Conservation (phyloP, 2,329 filamentous ascomycete genomes). For the Rasamsonia emersonii region DNA sequence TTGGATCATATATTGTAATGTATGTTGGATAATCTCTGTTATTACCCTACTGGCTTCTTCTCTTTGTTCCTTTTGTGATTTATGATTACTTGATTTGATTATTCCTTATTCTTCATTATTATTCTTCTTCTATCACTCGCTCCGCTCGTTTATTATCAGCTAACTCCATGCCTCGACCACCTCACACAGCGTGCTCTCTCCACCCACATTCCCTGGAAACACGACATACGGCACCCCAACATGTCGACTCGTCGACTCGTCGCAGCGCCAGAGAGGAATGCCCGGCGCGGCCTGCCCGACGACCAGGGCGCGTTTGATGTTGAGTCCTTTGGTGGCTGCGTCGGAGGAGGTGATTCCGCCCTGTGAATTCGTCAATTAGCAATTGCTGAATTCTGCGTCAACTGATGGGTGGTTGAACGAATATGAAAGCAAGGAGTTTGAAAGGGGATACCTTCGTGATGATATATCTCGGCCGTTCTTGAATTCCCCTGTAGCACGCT, state of each 20-base stretch:
- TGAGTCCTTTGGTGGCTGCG: conserved; percentile 48
- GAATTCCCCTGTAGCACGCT: conserved; percentile 39
- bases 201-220: conserved; percentile 51
- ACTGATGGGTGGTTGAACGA: too few relatives aligned
- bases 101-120: too few relatives aligned
- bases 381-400: too few relatives aligned
- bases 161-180: too few relatives aligned
- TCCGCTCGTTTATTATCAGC: too few relatives aligned
- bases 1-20: too few relatives aligned
- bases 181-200: conserved; percentile 39
- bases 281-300: conserved; percentile 51
- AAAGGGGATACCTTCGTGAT: conserved; percentile 41
- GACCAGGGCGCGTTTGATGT: conserved; percentile 46
- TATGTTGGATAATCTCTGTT: too few relatives aligned
- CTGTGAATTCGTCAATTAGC: conserved; percentile 15
- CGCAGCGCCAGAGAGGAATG: conserved; percentile 51
- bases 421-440: not conserved
- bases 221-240: conserved; percentile 48
- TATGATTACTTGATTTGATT: too few relatives aligned
- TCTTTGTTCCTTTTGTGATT: too few relatives aligned
- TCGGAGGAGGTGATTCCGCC: conserved; percentile 54
- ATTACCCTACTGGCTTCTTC: too few relatives aligned
- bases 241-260: conserved; percentile 45
- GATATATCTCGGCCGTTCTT: conserved; percentile 46
- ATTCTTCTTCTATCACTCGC: too few relatives aligned